Base-by-base conservation (phyloP, 176 grass and related monocot genomes). In the Zea luxurians region DNA sequence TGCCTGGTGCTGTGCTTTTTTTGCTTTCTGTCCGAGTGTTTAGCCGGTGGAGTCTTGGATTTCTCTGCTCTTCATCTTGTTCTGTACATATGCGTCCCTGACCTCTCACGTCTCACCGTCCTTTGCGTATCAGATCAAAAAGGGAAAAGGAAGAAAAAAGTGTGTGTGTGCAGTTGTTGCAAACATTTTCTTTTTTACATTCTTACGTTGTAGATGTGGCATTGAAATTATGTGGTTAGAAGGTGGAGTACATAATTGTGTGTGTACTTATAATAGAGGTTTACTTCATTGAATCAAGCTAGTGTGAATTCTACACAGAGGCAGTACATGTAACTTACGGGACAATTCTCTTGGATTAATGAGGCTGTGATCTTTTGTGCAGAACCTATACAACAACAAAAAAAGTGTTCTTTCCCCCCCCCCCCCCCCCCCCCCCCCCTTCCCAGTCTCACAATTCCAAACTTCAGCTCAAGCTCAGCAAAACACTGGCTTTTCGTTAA, bases 31-130 rank as follows among this genome's bases (percentile, higher is more conserved):
- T 37, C 68, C 0, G 20, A 53, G 10, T 41, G 49, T 78, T 59
- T 80, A 87, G 59, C 47, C 21, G 6, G 40, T 76, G 35, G 55
- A 65, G 10, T 49, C 13, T 37, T 40, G 71, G 72, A 50, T 64
- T 84, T 73, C 73, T 82, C 74, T 43, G 62, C 68, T 66, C 64
- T 70, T 47, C 73, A 75, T 82, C 66, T 45, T 86, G 85, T 79
- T 71, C 44, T 90, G 90, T 97, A 92, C 66, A 96, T 90, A 97
- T 78, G 66, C 54, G 84, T 50, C 37, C 34, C 47, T 82, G 48
- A 77, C 55, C 9, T 74, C 60, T 79, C 52, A 62, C 65, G 60
- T 67, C 50, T 79, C 61, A 62, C 76, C 72, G 62, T 77, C 84
- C 57, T 84, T 78, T 71, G 20, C 15, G 57, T 64, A 70, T 70